These are phyloP conservation scores for Allomyces macrogynus DNA, from an alignment of 192 early-diverging fungal species.

Conservation along the genomic window DNA sequence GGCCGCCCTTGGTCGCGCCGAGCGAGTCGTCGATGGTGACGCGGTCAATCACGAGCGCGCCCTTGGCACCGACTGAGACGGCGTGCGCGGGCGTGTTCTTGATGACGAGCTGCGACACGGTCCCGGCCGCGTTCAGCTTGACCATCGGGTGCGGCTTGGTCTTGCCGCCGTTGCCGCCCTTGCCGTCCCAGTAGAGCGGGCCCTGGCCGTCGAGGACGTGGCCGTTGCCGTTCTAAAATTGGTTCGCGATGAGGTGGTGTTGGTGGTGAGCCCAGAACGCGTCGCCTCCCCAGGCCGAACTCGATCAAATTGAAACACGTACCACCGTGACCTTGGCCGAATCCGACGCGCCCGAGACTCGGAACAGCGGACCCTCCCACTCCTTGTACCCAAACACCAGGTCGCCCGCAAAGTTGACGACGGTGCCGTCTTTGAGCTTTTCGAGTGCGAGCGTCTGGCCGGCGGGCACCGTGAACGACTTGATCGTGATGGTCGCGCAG, in stretches of 20 bases:
- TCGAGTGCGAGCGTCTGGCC: slow-evolving; percentile 2
- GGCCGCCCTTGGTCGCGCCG: slow-evolving; percentile 6
- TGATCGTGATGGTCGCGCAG: no score
- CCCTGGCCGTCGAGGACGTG: slow-evolving; percentile 6
- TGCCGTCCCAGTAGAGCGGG: slow-evolving; percentile 9
- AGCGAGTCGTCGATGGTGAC: slow-evolving; percentile 9
- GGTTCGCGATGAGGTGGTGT: no score
- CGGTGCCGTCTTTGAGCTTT: slow-evolving; percentile 5
- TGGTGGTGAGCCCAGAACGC: no score
- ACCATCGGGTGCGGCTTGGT: slow-evolving; percentile 5
- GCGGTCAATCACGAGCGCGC: slow-evolving; percentile 4
- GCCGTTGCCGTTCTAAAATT: slow-evolving; percentile 2
- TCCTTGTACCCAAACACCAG: slow-evolving; percentile 1
- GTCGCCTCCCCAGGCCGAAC: no score
- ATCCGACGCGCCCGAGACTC: slow-evolving; percentile 3
- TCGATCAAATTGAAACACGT: no score
- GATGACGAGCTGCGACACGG: slow-evolving; percentile 2
- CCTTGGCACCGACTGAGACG: slow-evolving; percentile 5
- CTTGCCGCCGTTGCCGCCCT: slow-evolving; percentile 9
- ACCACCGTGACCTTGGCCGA: no score
- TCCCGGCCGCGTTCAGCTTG: neutral
- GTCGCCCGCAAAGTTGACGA: slow-evolving; percentile 1
- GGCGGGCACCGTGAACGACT: slow-evolving; percentile 5
- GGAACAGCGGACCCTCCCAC: slow-evolving; percentile 5
- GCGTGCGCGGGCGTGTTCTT: slow-evolving; percentile 9